Base-by-base conservation (phyloP, 83 land plant genomes). In the Picea abies region DNA sequence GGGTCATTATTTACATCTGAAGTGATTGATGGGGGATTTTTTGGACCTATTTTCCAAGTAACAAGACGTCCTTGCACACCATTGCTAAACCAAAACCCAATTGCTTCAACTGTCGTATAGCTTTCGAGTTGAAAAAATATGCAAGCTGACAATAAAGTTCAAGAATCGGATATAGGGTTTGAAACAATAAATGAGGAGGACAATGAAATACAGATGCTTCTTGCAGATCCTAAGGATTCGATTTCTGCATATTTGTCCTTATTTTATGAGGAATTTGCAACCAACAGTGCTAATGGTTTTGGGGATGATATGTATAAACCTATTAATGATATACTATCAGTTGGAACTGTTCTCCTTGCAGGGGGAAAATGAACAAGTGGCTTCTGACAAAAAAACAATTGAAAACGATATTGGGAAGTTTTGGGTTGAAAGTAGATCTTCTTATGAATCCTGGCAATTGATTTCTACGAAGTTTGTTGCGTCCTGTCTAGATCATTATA, bases 11-110 rank as follows among this genome's bases (percentile, higher is more conserved):
- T 94, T 79, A 86, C 84, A 6, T 90, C 90, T 87, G 93, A 92
- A 20, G 91, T 97, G 20, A 62, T 68, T 29, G 98, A 95, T 85
- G 94, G 94, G 81, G 96, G 94, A 61, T 79, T 82, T 56, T 44
- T 81, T 84, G 93, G 92, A 35, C 99, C 98, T n/a, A 17, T 94
- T 80, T 97, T 95, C 78, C 93, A 83, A 80, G 92, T 97, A 15
- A 87, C 84, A 77, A 92, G 99, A 82, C 82, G 79, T 60, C 83
- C 94, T 29, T 95, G 97, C 82, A 84, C 88, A 67, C 60, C 81
- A 22, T 64, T 82, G 63, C 82, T 90, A 19, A 79, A 87, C 60
- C 88, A 91, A 79, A 44, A 44, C 66, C 86, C 85, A 9, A 80
- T 80, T 69, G 14, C 77, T 23, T 37, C 63, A 76, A 89, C 91